Evolutionary conservation across 2,329 filamentous ascomycete species (phyloP).

Genomic region (Botrytis paeoniae): DNA sequence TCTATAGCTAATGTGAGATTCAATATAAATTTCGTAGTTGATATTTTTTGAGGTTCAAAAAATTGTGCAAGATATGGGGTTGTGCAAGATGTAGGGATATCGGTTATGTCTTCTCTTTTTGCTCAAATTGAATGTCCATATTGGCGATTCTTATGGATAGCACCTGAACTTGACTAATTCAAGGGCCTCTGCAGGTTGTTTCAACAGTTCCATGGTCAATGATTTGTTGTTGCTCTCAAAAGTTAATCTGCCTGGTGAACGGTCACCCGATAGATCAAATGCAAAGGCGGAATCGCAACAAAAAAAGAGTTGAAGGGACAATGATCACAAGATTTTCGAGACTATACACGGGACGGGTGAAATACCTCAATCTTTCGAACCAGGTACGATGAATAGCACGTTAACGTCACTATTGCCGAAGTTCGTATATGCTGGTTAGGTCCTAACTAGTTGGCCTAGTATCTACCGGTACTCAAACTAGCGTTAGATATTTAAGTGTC

Average conservation of each 20-base stretch:
- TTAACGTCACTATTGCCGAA: background rate
- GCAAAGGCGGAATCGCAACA: background rate
- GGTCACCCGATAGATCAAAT: background rate
- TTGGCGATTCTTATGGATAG: background rate
- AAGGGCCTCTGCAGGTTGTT: background rate
- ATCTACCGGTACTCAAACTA: background rate
- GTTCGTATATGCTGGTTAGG: background rate
- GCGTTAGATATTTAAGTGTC: background rate
- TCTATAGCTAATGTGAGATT: no score
- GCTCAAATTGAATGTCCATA: no score
- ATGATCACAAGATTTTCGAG: no score
- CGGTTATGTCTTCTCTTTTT: background rate
- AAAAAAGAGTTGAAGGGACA: no score
- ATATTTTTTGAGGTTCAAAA: no score
- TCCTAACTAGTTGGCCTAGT: background rate
- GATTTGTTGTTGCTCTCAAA: background rate
- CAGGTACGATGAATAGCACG: background rate
- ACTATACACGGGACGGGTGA: no score
- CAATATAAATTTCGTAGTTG: no score
- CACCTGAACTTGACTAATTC: no score
- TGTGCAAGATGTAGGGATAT: no score
- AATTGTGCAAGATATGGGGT: no score
- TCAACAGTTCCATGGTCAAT: background rate
- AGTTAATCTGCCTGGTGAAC: background rate
- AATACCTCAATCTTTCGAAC: background rate